A percentile compares a stretch with the other conserved stretches of the same genome.
Conservation (phyloP, 2,329 filamentous ascomycete genomes). For the Cordyceps pruinosa region DNA sequence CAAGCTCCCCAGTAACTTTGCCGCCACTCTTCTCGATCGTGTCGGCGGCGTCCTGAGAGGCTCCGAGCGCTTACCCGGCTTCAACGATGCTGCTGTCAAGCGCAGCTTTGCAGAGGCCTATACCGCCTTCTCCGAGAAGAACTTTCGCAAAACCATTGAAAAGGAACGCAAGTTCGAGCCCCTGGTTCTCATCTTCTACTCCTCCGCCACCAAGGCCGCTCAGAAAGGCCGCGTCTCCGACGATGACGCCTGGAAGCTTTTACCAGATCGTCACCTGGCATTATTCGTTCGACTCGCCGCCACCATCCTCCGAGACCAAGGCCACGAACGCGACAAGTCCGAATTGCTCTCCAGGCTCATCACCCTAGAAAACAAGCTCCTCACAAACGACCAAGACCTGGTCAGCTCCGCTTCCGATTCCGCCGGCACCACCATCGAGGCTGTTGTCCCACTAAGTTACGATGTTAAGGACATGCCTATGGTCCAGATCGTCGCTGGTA, state of each 20-base stretch:
- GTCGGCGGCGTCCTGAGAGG: constrained; percentile 76
- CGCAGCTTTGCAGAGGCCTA: constrained; percentile 91
- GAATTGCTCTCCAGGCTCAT: constrained; percentile 74
- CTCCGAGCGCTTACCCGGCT: constrained; percentile 78
- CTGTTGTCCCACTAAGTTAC: constrained; percentile 75
- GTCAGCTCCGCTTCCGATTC: constrained; percentile 27
- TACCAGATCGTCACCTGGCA: constrained; percentile 91
- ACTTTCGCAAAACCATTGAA: constrained; percentile 84
- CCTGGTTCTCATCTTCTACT: constrained; percentile 92
- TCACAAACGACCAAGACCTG: constrained; percentile 90
- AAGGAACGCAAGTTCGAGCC: constrained; percentile 92
- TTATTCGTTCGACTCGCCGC: constrained; percentile 85
- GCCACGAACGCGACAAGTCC: constrained; percentile 76
- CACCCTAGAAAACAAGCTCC: constrained; percentile 84
- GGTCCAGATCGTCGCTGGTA: constrained; percentile 76
- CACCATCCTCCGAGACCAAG: constrained; percentile 72
- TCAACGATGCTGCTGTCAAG: constrained; percentile 83
- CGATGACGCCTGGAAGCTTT: constrained; percentile 83
- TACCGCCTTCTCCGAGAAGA: constrained; percentile 82
- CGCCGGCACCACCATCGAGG: constrained; percentile 58
- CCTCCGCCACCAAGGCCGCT: constrained; percentile 78
- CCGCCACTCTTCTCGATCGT: constrained; percentile 54
- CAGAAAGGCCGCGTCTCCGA: constrained; percentile 67
- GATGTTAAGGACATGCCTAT: constrained; percentile 96
- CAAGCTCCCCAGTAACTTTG: constrained; percentile 53